Conservation (phyloP, 2,329 filamentous ascomycete species). For the Claviceps fusiformis region DNA sequence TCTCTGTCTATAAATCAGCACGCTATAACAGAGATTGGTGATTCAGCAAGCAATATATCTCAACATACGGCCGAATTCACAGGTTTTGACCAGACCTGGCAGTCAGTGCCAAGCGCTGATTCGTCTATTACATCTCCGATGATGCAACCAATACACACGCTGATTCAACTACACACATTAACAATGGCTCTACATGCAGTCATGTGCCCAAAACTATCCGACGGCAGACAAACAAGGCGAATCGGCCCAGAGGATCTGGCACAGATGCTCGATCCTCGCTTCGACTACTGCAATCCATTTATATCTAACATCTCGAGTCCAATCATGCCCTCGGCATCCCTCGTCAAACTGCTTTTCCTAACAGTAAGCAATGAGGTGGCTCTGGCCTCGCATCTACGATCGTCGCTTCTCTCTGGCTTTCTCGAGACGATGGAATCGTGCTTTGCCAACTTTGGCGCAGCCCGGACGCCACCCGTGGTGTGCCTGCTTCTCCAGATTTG, state of each 20-base stretch:
- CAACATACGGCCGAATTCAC: background rate
- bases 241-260: constrained; percentile 18
- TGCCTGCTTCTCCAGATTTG: constrained; percentile 21
- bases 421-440: constrained; percentile 22
- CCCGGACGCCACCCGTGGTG: constrained; percentile 21
- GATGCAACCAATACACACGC: constrained; percentile 3
- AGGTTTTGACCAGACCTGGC: constrained; percentile 3
- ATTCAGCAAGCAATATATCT: background rate
- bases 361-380: constrained; percentile 21
- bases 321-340: constrained; percentile 20
- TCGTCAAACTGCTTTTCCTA: constrained; percentile 25
- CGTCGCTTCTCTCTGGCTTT: constrained; percentile 23
- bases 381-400: constrained; percentile 17
- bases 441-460: constrained; percentile 18
- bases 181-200: background rate
- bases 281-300: constrained; percentile 26
- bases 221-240: background rate
- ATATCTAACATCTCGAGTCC: constrained; percentile 22
- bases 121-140: background rate
- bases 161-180: constrained; percentile 4
- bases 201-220: background rate
- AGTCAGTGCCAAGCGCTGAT: background rate
- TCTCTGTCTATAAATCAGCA: constrained; percentile 1
- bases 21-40: background rate
- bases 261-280: constrained; percentile 19